phyloP scores from a whole-genome alignment of 2,329 filamentous ascomycete genomes.

The Torrubiellomyces zombiae region DNA sequence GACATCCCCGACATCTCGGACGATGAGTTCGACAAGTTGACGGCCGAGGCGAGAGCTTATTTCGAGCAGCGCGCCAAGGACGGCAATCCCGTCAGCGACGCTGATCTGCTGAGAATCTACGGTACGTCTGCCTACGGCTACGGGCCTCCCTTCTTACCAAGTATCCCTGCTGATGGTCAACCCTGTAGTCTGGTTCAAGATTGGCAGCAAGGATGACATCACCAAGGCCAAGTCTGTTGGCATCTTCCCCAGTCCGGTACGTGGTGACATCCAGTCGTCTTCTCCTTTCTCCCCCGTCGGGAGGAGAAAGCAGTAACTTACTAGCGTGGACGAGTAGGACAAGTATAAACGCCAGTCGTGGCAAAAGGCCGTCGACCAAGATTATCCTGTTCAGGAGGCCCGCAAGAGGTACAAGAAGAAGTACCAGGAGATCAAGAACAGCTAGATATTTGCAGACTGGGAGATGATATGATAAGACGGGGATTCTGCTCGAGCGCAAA shows the following conservation, averaged over 20 bases:
- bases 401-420: conserved; percentile 61
- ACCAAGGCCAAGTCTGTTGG: conserved; percentile 39
- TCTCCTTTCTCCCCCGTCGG: neutral
- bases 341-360: conserved; percentile 38
- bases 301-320: no score
- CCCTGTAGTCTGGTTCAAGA: conserved; percentile 38
- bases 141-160: no score
- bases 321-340: conserved; percentile 46
- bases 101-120: neutral
- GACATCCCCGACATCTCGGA: neutral
- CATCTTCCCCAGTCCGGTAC: conserved; percentile 54
- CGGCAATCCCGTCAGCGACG: neutral
- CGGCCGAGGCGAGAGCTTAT: neutral
- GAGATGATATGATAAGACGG: no score
- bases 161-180: neutral
- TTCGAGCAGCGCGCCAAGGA: no score
- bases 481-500: no score
- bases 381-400: conserved; percentile 44
- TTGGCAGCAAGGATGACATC: conserved; percentile 40
- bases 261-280: conserved; percentile 1
- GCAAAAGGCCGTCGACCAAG: conserved; percentile 42
- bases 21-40: neutral
- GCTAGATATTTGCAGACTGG: no score
- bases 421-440: conserved; percentile 54
- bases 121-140: neutral